phyloP scores from a whole-genome alignment of 208 protist species.

The Trypanosoma caninum region DNA sequence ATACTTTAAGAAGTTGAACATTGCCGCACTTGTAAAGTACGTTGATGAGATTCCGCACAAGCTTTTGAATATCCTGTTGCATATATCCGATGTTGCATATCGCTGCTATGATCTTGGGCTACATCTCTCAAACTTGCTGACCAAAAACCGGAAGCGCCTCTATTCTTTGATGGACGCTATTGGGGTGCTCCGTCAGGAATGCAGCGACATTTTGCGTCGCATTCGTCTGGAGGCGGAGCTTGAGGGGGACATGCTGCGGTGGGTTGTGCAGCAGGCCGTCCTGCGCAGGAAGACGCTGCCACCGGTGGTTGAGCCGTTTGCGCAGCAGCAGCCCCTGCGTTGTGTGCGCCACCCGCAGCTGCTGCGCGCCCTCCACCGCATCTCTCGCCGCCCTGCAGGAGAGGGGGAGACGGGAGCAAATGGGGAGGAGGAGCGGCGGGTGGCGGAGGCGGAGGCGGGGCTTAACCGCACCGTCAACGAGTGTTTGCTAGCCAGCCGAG shows the following conservation, averaged over 20 bases:
- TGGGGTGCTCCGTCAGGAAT: constrained; percentile 32
- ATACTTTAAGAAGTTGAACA: constrained; percentile 38
- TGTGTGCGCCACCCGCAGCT: constrained; percentile 29
- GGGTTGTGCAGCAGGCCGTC: constrained; percentile 47
- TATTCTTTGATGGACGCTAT: constrained; percentile 24
- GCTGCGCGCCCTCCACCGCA: constrained; percentile 33
- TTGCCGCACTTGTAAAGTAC: constrained; percentile 32
- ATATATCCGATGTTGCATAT: constrained; percentile 22
- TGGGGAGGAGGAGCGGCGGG: neutral
- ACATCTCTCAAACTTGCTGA: constrained; percentile 17
- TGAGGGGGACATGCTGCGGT: constrained; percentile 46
- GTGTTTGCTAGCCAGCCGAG: constrained; percentile 12
- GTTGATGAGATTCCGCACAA: constrained; percentile 15
- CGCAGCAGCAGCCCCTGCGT: constrained; percentile 21
- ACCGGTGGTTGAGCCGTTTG: neutral
- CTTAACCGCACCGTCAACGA: constrained; percentile 1
- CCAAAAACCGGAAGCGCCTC: constrained; percentile 10
- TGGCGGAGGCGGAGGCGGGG: constrained; percentile 2
- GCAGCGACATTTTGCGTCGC: constrained; percentile 35
- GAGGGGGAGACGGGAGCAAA: neutral
- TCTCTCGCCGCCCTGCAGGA: constrained; percentile 4
- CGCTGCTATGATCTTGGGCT: constrained; percentile 29
- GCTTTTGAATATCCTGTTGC: constrained; percentile 21
- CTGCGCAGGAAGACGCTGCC: constrained; percentile 2
- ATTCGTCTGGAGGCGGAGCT: constrained; percentile 33